phyloP scores from a whole-genome alignment of 148 eudicot species.

The Linanthus parryae region DNA sequence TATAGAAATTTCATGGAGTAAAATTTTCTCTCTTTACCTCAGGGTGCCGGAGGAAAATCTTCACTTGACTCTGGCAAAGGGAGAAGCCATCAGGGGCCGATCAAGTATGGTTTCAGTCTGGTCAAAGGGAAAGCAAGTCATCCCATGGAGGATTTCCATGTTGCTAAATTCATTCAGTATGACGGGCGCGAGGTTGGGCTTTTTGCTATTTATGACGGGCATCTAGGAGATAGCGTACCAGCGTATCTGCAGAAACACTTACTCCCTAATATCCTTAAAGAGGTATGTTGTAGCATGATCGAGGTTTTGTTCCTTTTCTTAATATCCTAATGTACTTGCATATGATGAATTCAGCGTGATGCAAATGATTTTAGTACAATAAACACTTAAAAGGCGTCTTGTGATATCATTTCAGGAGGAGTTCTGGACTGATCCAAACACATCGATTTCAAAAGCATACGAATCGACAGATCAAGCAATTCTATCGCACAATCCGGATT shows the following conservation, averaged over 20 bases:
- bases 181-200: slow-evolving; percentile 68
- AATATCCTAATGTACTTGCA: no score
- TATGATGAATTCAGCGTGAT: no score
- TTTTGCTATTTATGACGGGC: slow-evolving; percentile 83
- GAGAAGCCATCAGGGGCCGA: slow-evolving; percentile 39
- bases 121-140: slow-evolving; percentile 73
- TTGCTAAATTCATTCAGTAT: slow-evolving; percentile 53
- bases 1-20: no score
- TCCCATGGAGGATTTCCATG: slow-evolving; percentile 85
- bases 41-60: slow-evolving; percentile 46
- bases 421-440: slow-evolving; percentile 59
- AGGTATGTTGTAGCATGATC: slow-evolving; percentile 56
- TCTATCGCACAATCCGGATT: slow-evolving; percentile 59
- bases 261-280: slow-evolving; percentile 61
- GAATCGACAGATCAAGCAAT: slow-evolving; percentile 71
- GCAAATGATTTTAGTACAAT: no score
- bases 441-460: slow-evolving; percentile 65
- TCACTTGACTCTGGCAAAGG: slow-evolving; percentile 57
- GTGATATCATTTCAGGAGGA: slow-evolving; percentile 44
- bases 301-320: no score
- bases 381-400: no score
- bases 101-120: slow-evolving; percentile 53
- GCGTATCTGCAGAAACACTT: slow-evolving; percentile 73
- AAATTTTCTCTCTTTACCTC: not conserved
- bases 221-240: slow-evolving; percentile 71